A percentile compares a stretch with the other conserved stretches of the same genome.
Evolutionary conservation across 352 stramenopile genomes (phyloP).

Genomic region (Pythium pyrilobum): DNA sequence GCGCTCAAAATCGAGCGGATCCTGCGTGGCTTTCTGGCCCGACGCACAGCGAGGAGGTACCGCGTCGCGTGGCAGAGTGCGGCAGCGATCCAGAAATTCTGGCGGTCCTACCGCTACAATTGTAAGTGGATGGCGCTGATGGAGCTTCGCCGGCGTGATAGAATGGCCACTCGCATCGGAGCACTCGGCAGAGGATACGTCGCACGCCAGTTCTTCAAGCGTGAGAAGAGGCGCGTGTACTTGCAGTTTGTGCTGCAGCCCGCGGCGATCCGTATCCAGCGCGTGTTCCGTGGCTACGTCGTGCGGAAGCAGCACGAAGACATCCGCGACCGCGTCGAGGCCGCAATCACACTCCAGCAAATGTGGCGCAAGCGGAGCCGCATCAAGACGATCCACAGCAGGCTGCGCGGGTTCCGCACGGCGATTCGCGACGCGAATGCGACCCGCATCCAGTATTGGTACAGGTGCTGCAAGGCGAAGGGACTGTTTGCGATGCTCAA

Average conservation of each 20-base stretch:
- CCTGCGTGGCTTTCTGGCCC: slow-evolving; percentile 49
- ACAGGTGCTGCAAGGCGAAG: slow-evolving; percentile 52
- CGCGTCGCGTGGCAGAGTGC: slow-evolving; percentile 27
- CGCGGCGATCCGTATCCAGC: slow-evolving; percentile 47
- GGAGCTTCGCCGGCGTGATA: slow-evolving; percentile 32
- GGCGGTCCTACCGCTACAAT: slow-evolving; percentile 37
- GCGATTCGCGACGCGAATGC: slow-evolving; percentile 34
- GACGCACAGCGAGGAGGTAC: slow-evolving; percentile 27
- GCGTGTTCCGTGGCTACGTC: slow-evolving; percentile 63
- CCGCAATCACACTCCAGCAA: slow-evolving; percentile 69
- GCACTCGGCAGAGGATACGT: slow-evolving; percentile 57
- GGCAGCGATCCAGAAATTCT: slow-evolving; percentile 44
- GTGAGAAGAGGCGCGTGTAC: slow-evolving; percentile 39
- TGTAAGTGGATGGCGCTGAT: slow-evolving; percentile 51
- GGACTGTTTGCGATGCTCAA: slow-evolving; percentile 32
- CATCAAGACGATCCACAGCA: slow-evolving; percentile 29
- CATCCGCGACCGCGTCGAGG: slow-evolving; percentile 49
- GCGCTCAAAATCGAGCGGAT: slow-evolving; percentile 46
- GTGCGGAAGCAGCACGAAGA: slow-evolving; percentile 49
- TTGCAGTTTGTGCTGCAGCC: slow-evolving; percentile 40
- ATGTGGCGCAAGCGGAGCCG: slow-evolving; percentile 45
- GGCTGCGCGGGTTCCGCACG: slow-evolving; percentile 36
- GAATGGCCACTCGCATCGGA: slow-evolving; percentile 62
- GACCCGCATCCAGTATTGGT: slow-evolving; percentile 47
- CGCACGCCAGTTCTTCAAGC: slow-evolving; percentile 44